Conservation (phyloP, 2,329 filamentous ascomycete genomes). For the Alternaria gansuensis region DNA sequence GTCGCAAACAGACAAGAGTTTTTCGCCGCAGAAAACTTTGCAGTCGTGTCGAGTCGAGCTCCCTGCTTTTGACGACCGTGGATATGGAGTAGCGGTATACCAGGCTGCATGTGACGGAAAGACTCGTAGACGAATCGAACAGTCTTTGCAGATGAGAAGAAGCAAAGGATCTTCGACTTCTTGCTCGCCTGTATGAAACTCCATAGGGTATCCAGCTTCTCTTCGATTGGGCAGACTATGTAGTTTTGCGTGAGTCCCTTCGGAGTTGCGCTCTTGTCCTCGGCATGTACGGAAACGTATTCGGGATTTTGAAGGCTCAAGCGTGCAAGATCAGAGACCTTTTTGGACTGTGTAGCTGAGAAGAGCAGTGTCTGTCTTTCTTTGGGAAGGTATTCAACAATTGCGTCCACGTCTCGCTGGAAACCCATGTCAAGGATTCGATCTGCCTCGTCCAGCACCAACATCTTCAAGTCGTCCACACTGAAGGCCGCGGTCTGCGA, state of each 20-base stretch:
- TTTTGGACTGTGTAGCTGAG: slow-evolving; percentile 94
- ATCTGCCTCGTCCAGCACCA: slow-evolving; percentile 95
- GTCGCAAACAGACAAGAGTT: slow-evolving; percentile 92
- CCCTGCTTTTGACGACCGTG: slow-evolving; percentile 94
- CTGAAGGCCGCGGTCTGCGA: slow-evolving; percentile 92
- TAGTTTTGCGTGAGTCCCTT: slow-evolving; percentile 89
- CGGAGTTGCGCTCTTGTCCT: slow-evolving; percentile 80
- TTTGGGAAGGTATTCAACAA: slow-evolving; percentile 88
- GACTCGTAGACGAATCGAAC: slow-evolving; percentile 95
- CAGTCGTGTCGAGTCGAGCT: slow-evolving; percentile 85
- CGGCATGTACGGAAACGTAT: slow-evolving; percentile 93
- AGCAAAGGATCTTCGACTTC: slow-evolving; percentile 94
- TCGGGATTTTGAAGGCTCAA: slow-evolving; percentile 89
- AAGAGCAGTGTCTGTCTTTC: slow-evolving; percentile 91
- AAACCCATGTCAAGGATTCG: slow-evolving; percentile 99
- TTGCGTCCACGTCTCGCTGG: slow-evolving; percentile 86
- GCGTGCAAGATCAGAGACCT: slow-evolving; percentile 88
- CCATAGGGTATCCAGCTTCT: slow-evolving; percentile 92
- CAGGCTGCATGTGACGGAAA: slow-evolving; percentile 91
- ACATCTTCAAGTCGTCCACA: slow-evolving; percentile 87
- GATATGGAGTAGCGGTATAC: slow-evolving; percentile 90
- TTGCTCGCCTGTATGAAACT: slow-evolving; percentile 91
- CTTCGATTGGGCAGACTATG: slow-evolving; percentile 80
- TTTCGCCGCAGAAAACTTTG: slow-evolving; percentile 81
- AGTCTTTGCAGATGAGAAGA: slow-evolving; percentile 93